A percentile compares a stretch with the other conserved stretches of the same genome.
These are phyloP conservation scores for Batkoa obscura DNA, from an alignment of 371 early-diverging fungal genomes.

Conservation along the genomic window DNA sequence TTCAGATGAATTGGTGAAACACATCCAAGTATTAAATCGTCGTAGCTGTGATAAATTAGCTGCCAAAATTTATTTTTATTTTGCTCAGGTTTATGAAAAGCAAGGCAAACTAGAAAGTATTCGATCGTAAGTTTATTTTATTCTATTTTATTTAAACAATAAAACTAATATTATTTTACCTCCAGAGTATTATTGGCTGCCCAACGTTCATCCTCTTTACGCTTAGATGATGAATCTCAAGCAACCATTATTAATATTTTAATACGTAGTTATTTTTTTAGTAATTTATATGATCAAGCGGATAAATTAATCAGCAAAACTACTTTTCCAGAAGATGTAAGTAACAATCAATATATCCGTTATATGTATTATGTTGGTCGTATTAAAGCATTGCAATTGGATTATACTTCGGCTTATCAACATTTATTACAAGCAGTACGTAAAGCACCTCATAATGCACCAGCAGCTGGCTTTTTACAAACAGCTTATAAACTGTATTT, in stretches of 20 bases:
- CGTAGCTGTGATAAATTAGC: slow-evolving; percentile 78
- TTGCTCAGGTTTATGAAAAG: slow-evolving; percentile 71
- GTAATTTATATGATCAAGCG: slow-evolving; percentile 89
- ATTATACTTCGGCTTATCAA: slow-evolving; percentile 77
- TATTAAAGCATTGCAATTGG: slow-evolving; percentile 88
- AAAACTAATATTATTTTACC: neutral
- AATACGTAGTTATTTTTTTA: slow-evolving; percentile 73
- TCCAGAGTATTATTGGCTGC: slow-evolving; percentile 51
- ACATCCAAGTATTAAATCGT: slow-evolving; percentile 48
- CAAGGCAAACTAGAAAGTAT: slow-evolving; percentile 45
- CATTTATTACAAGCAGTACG: slow-evolving; percentile 82
- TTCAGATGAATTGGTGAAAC: slow-evolving; percentile 35
- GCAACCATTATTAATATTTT: slow-evolving; percentile 80
- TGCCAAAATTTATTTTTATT: slow-evolving; percentile 83
- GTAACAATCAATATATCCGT: slow-evolving; percentile 83
- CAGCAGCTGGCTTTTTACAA: slow-evolving; percentile 88
- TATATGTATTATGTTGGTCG: slow-evolving; percentile 87
- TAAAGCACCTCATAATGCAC: slow-evolving; percentile 76
- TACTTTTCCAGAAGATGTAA: slow-evolving; percentile 74
- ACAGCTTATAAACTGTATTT: slow-evolving; percentile 82
- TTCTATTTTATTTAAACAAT: neutral
- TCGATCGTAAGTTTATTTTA: slow-evolving; percentile 32
- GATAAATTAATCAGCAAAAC: slow-evolving; percentile 86
- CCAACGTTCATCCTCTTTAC: slow-evolving; percentile 75
- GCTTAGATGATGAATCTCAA: slow-evolving; percentile 66